These are phyloP conservation scores for Rostrohypoxylon terebratum DNA, from an alignment of 495 filamentous ascomycete species.

Conservation along the genomic window DNA sequence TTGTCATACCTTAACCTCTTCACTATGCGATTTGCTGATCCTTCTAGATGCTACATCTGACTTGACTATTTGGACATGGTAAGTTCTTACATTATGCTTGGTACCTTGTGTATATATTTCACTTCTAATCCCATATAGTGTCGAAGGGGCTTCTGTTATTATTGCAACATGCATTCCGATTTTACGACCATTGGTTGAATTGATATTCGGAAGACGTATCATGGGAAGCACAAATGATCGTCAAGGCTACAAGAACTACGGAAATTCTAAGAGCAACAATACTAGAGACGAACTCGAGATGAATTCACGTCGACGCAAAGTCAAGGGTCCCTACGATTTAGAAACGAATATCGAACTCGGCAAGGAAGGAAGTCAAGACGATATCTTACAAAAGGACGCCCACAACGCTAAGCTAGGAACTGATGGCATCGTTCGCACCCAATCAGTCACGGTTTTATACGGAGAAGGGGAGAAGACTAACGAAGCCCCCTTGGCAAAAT, in stretches of 20 bases:
- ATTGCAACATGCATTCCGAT: slow-evolving; percentile 64
- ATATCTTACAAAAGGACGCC: slow-evolving; percentile 3
- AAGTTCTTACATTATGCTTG: too few species aligned
- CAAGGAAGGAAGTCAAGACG: slow-evolving; percentile 10
- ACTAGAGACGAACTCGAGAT: slow-evolving; percentile 5
- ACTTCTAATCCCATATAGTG: slow-evolving; percentile 37
- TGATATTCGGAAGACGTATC: slow-evolving; percentile 19
- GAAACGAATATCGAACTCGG: slow-evolving; percentile 7
- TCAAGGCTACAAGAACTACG: slow-evolving; percentile 37
- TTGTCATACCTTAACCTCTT: slow-evolving; percentile 26
- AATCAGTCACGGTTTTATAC: slow-evolving; percentile 11
- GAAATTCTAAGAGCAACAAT: neutral
- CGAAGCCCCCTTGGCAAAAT: slow-evolving; percentile 42
- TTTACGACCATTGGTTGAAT: slow-evolving; percentile 58
- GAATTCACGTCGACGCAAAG: slow-evolving; percentile 2
- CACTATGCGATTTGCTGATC: slow-evolving; percentile 2
- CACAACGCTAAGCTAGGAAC: neutral
- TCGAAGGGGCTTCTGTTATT: slow-evolving; percentile 62
- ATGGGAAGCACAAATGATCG: slow-evolving; percentile 1
- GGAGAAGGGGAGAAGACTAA: neutral
- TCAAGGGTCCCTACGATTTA: slow-evolving; percentile 14
- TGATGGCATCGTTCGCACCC: slow-evolving; percentile 10
- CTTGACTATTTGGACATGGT: slow-evolving; percentile 61
- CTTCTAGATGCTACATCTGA: slow-evolving; percentile 50
- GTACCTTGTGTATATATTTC: neutral